A percentile compares a stretch with the other conserved stretches of the same genome.
Conservation (phyloP, 1,139 yeast species). For the Nakaseomyces uthaithaninus region DNA sequence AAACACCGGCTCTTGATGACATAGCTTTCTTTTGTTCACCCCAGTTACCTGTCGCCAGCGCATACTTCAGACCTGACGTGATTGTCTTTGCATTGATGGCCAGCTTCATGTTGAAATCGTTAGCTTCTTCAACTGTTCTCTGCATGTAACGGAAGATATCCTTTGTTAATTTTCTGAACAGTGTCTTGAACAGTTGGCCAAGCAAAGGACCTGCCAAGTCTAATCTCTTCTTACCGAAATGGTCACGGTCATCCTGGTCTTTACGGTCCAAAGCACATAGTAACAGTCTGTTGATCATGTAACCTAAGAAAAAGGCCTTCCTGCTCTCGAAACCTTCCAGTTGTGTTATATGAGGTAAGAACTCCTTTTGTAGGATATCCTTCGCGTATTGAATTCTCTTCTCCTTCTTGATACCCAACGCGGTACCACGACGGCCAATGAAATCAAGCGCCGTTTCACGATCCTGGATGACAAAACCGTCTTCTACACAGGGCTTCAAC, state of each 20-base stretch:
- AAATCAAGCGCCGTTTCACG: constrained; percentile 96
- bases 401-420: constrained; percentile 89
- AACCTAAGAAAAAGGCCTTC: constrained; percentile 94
- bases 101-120: constrained; percentile 88
- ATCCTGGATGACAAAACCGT: constrained; percentile 96
- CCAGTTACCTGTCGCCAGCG: constrained; percentile 99
- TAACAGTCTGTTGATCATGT: constrained; percentile 91
- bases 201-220: constrained; percentile 97
- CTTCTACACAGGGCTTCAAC: constrained; percentile 98
- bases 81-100: constrained; percentile 97
- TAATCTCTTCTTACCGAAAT: constrained; percentile 94
- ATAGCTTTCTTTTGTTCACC: constrained; percentile 99
- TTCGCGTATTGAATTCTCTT: constrained; percentile 97
- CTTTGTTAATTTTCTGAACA: constrained; percentile 86
- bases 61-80: constrained; percentile 94
- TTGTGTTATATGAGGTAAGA: constrained; percentile 94
- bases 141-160: constrained; percentile 98
- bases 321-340: constrained; percentile 95
- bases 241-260: constrained; percentile 98
- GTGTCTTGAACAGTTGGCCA: constrained; percentile 88
- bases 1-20: constrained; percentile 98
- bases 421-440: constrained; percentile 96
- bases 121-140: constrained; percentile 95
- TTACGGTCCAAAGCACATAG: constrained; percentile 94
- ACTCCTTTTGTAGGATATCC: constrained; percentile 91